Evolutionary conservation across 192 early-diverging fungal species (phyloP), one percentile per base, ranked within the genome.

Genomic region (Coemansia aciculifera): DNA sequence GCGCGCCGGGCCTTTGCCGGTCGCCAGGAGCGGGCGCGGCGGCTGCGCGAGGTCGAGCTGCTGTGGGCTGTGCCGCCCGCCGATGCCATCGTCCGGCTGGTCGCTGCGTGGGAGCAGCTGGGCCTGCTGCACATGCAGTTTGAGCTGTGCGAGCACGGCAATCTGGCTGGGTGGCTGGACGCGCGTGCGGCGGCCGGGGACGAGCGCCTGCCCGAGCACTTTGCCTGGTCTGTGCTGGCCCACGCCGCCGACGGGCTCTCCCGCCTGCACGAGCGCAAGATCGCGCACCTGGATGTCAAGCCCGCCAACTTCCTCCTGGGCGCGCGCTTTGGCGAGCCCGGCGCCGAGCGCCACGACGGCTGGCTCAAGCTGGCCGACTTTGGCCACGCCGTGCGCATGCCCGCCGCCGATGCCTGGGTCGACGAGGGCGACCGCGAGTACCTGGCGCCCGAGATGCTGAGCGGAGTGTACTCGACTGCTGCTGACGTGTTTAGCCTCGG

Each of bases 401-500:
- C 64, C 77, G 42, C 69, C 69, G 15, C 62, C 15, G 65, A 61
- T 44, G 68, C 65, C 29, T 68, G 74, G 65, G 72, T 76, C 49
- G 73, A 77, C 19, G 97, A 99, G 76, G 97, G 97, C 2, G 97
- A 99, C 83, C 89, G 96, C 59, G 86, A 86, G 43, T 99, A 99
- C 64, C 88, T 99, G 75, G 94, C 97, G 7, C 90, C 91, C 8
- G 97, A 99, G 72, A 73, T 95, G 9, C 73, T 98, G 66, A 80
- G 68, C 19, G 86, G 85, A 7, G 67, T 74, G 21, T 94, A 89
- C 81, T 87, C 87, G 60, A 90, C 89, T 37, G 86, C 90, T 0
- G 93, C 93, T 0, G 97, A 99, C 69, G 81, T 99, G 21, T 98
- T 96, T 66, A 96, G 96, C 74, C 85, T 98, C 15, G 96, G 96